Percentiles rank a stretch among this genome's conserved stretches.
Conservation (phyloP, 352 stramenopile genomes). For the Phytopythium mirpurense region DNA sequence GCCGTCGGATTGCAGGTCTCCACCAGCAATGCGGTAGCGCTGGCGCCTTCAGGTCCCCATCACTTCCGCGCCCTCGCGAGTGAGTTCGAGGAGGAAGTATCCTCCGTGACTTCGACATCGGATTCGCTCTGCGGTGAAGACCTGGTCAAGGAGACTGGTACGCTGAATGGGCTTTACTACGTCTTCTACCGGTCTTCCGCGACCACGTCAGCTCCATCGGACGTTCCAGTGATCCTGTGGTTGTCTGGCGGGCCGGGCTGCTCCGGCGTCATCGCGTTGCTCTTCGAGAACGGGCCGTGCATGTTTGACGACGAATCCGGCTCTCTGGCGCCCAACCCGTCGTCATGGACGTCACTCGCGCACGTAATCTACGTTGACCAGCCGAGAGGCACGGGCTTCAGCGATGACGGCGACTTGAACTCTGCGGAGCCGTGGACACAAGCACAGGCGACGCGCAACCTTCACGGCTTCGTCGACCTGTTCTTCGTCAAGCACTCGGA, state of each 20-base stretch:
- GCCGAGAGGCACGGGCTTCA: constrained; percentile 79
- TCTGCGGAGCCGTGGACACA: constrained; percentile 36
- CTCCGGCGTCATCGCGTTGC: constrained; percentile 89
- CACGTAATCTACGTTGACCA: constrained; percentile 98
- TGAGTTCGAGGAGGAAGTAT: constrained; percentile 9
- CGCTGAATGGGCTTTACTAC: constrained; percentile 66
- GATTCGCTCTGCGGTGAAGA: constrained; percentile 62
- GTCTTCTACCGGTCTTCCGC: constrained; percentile 60
- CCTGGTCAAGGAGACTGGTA: constrained; percentile 46
- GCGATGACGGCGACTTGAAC: constrained; percentile 9
- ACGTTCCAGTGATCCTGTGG: constrained; percentile 92
- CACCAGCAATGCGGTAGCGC: not conserved
- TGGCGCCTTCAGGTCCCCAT: not conserved
- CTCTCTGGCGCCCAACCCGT: constrained; percentile 79
- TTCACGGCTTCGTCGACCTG: constrained; percentile 41
- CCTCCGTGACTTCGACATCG: not conserved
- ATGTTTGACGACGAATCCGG: constrained; percentile 63
- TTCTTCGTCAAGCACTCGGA: constrained; percentile 46
- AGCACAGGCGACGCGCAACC: constrained; percentile 30
- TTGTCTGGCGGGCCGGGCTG: constrained; percentile 95
- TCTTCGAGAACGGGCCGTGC: constrained; percentile 97
- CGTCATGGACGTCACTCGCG: constrained; percentile 92
- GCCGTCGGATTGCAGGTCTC: too few species aligned
- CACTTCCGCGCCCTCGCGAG: constrained; percentile 19
- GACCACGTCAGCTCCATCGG: not conserved